Evolutionary conservation across 148 eudicot genomes (phyloP), one percentile per base, ranked within the genome.

Genomic region (Amaranthus palmeri): DNA sequence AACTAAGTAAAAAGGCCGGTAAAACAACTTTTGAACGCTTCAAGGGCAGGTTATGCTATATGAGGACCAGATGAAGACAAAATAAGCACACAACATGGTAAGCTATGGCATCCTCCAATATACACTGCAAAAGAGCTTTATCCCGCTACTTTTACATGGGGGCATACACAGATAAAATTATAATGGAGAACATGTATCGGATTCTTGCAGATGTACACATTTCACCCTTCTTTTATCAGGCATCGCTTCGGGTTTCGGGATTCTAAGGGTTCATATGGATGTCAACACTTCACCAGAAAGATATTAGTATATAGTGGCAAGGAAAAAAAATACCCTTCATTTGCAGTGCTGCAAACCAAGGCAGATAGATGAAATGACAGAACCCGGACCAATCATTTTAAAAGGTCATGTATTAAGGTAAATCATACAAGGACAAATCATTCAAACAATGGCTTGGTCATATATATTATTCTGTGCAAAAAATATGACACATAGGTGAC

Each of bases 21-120:
- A n/a, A 59, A 7, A 18, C 25, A 58, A 36, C 41, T 15, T 58
- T 47, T 4, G 43, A 55, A 4, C 12, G 13, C 5, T 58, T 58
- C 14, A 58, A 57, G 42, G 14, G 36, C 10, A 36, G 15, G 42
- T 14, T 47, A 58, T 13, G 18, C 47, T 53, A 40, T 9, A 42
- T 40, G 11, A 54, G 40, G 4, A 45, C 54, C 58, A 65, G 54
- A 71, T 74, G 14, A 54, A 15, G 64, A 60, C 51, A 51, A 48
- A 51, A 0, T 15, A 14, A 61, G 49, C 42, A 59, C 40, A 48
- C n/a, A 49, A 41, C 65, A 8, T 8, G 3, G 69, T 7, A 65
- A 15, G 41, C 40, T 13, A 25, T 15, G 11, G 66, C 18, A 68
- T 12, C 36, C 72, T 5, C 43, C 42, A 48, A 3, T 3, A 40